These are phyloP conservation scores for Acanthamoeba culbertsoni DNA, from an alignment of 208 protist species.

Conservation along the genomic window DNA sequence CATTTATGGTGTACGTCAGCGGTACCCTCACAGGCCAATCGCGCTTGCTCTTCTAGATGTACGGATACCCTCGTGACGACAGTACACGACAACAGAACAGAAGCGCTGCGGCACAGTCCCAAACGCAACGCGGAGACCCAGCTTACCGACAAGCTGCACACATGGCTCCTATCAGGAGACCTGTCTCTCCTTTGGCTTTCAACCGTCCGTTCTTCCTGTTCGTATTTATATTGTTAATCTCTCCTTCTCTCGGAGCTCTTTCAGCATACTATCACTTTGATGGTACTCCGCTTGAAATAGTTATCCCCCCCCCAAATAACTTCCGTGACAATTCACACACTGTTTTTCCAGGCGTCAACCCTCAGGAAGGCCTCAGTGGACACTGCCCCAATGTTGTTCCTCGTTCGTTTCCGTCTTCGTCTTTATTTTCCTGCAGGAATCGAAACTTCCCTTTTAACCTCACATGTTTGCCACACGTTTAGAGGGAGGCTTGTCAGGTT, in stretches of 20 bases:
- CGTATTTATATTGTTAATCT: neutral
- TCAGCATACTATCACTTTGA: neutral
- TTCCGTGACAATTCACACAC: neutral
- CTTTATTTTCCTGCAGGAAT: neutral
- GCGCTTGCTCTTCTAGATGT: too few relatives aligned
- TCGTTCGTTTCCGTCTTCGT: too few relatives aligned
- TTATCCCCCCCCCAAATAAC: neutral
- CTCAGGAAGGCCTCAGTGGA: neutral
- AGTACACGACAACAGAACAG: too few relatives aligned
- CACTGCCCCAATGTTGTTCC: neutral
- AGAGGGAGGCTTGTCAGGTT: neutral
- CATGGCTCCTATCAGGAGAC: neutral
- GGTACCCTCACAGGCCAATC: too few relatives aligned
- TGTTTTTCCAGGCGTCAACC: neutral
- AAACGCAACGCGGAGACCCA: too few relatives aligned
- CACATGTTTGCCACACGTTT: too few relatives aligned
- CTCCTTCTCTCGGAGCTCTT: neutral
- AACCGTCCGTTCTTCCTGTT: neutral
- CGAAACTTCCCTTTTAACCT: too few relatives aligned
- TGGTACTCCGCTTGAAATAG: too few relatives aligned
- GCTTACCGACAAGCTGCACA: too few relatives aligned
- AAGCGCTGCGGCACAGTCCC: too few relatives aligned
- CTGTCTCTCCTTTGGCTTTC: neutral
- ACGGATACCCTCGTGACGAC: too few relatives aligned
- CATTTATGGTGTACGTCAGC: too few relatives aligned